phyloP scores from a whole-genome alignment of 2,329 filamentous ascomycete species.

The Beauveria scarabaeidicola region DNA sequence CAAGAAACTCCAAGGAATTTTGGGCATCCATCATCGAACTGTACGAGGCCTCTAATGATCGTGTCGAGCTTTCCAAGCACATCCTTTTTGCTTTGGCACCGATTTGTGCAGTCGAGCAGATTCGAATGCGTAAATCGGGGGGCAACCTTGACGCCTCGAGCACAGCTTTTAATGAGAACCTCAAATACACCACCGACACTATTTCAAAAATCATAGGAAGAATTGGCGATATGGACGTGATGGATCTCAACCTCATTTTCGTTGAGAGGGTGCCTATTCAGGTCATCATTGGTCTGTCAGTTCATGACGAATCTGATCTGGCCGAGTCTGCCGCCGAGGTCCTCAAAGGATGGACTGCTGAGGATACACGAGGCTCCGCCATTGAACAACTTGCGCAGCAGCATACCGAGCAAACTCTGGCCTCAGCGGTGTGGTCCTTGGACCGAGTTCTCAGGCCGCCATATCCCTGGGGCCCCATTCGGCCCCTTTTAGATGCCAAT shows the following conservation, averaged over 20 bases:
- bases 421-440: conserved; percentile 35
- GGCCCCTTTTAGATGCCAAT: conserved; percentile 47
- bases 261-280: conserved; percentile 59
- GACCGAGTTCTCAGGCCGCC: conserved; percentile 28
- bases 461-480: conserved; percentile 48
- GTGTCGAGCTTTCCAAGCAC: conserved; percentile 64
- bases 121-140: conserved; percentile 47
- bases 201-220: conserved; percentile 70
- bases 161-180: conserved; percentile 69
- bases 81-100: conserved; percentile 63
- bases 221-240: conserved; percentile 64
- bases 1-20: conserved; percentile 51
- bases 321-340: conserved; percentile 74
- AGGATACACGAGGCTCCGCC: conserved; percentile 40
- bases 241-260: conserved; percentile 62
- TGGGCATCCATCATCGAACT: conserved; percentile 47
- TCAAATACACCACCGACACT: conserved; percentile 45
- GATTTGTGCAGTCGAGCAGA: conserved; percentile 67
- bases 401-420: conserved; percentile 32
- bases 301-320: conserved; percentile 71
- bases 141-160: conserved; percentile 29
- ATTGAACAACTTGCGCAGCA: conserved; percentile 31
- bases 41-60: conserved; percentile 68
- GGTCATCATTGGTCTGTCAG: conserved; percentile 67
- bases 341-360: conserved; percentile 71